phyloP scores from a whole-genome alignment of 139 green algal species.

The Chlamydomonas incerta region DNA sequence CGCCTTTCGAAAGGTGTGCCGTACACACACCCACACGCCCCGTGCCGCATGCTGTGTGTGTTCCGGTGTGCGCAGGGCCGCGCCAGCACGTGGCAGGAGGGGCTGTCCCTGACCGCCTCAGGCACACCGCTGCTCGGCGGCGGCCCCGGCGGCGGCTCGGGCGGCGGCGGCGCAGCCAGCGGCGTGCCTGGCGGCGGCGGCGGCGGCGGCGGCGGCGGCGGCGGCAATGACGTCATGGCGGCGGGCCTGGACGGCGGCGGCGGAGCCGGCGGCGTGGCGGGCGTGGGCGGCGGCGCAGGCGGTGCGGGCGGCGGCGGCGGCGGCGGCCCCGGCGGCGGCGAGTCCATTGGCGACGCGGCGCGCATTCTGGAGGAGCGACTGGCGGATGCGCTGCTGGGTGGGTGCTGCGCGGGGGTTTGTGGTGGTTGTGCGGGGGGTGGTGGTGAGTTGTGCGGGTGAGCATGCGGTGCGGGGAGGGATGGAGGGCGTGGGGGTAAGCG shows the following conservation, averaged over 20 bases:
- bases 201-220: constrained; percentile 1
- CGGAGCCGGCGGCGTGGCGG: not conserved
- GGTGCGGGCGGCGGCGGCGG: constrained; percentile 40
- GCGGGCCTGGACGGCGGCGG: constrained; percentile 7
- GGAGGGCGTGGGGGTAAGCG: too few relatives aligned
- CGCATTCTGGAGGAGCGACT: constrained; percentile 95
- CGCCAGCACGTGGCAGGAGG: constrained; percentile 71
- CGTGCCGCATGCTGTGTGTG: too few relatives aligned
- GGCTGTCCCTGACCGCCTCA: constrained; percentile 50
- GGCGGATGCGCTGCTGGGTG: constrained; percentile 84
- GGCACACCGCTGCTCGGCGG: constrained; percentile 39
- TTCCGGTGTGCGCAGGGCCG: constrained; percentile 21
- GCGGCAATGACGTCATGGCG: not conserved
- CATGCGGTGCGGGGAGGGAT: not conserved
- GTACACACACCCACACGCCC: too few relatives aligned
- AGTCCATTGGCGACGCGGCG: constrained; percentile 73
- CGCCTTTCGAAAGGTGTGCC: too few relatives aligned
- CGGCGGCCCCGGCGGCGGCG: constrained; percentile 16
- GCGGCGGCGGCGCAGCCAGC: constrained; percentile 8
- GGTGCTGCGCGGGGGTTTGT: not conserved
- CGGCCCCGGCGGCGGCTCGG: not conserved
- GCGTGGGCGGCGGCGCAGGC: not conserved
- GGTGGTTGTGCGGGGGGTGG: too few relatives aligned
- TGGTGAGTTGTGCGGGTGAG: too few relatives aligned
- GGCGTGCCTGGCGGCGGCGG: constrained; percentile 39